Conservation (phyloP, 352 stramenopile species). For the Pythium insidiosum region DNA sequence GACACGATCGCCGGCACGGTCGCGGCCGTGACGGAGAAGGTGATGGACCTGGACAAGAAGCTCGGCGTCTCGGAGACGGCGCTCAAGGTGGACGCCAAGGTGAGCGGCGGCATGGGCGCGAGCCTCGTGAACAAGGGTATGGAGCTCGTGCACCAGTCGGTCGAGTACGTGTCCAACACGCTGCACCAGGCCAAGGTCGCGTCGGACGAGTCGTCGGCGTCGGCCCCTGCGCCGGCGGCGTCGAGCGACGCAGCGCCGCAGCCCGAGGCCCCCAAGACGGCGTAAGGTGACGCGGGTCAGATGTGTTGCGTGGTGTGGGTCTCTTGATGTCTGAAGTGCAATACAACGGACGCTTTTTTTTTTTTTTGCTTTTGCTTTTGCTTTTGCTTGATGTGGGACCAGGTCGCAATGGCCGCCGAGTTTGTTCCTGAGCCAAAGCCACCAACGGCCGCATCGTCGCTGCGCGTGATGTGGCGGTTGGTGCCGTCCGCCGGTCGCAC, state of each 20-base stretch:
- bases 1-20: slow-evolving; percentile 41
- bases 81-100: slow-evolving; percentile 59
- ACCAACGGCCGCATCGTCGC: too few species aligned
- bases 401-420: neutral
- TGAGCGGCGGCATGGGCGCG: slow-evolving; percentile 57
- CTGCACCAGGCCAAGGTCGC: slow-evolving; percentile 60
- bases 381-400: neutral
- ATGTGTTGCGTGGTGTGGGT: neutral
- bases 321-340: neutral
- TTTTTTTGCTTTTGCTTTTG: neutral
- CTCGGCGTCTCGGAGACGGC: slow-evolving; percentile 60
- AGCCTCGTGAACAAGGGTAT: slow-evolving; percentile 49
- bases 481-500: too few species aligned
- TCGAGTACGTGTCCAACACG: slow-evolving; percentile 58
- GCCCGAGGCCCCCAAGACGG: neutral
- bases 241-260: neutral
- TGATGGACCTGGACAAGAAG: slow-evolving; percentile 43
- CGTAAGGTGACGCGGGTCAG: neutral
- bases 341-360: neutral
- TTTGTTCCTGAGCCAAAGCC: neutral
- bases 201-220: slow-evolving; percentile 13
- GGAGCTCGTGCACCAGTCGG: slow-evolving; percentile 25
- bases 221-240: too few species aligned
- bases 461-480: too few species aligned
- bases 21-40: slow-evolving; percentile 38